These are phyloP conservation scores for Asterochloris erici DNA, from an alignment of 139 green algal genomes.

Conservation along the genomic window DNA sequence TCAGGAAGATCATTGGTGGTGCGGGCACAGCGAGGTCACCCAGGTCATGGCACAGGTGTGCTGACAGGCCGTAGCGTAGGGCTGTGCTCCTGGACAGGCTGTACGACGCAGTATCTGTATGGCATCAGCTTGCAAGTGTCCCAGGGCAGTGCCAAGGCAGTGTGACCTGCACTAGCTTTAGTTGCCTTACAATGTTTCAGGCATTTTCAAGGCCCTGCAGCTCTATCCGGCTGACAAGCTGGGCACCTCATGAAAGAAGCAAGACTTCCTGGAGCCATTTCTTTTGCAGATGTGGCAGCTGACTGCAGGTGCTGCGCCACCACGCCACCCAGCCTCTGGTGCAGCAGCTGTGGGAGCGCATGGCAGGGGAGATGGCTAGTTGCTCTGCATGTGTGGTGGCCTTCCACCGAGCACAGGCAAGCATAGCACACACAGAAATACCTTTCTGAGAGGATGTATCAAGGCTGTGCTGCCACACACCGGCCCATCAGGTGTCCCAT, in stretches of 20 bases:
- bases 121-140: too few species aligned
- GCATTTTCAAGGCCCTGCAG: too few species aligned
- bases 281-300: too few species aligned
- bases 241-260: too few species aligned
- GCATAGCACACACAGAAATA: not conserved
- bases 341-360: slow-evolving; percentile 20
- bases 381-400: slow-evolving; percentile 28
- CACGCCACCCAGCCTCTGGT: slow-evolving; percentile 23
- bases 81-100: too few species aligned
- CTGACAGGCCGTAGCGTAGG: not conserved
- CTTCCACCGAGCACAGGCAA: slow-evolving; percentile 28
- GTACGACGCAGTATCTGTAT: too few species aligned
- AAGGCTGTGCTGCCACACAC: not conserved
- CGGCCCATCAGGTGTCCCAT: not conserved
- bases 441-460: not conserved
- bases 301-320: too few species aligned
- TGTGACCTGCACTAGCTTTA: too few species aligned
- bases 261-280: too few species aligned
- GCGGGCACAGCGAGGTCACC: slow-evolving; percentile 18
- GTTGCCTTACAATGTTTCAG: too few species aligned
- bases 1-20: slow-evolving; percentile 31
- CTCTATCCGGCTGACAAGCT: too few species aligned
- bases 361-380: slow-evolving; percentile 18
- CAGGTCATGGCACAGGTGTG: slow-evolving; percentile 26
- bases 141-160: too few species aligned